These are phyloP conservation scores for Starmera dryadoides DNA, from an alignment of 805 yeast genomes.

Conservation along the genomic window DNA sequence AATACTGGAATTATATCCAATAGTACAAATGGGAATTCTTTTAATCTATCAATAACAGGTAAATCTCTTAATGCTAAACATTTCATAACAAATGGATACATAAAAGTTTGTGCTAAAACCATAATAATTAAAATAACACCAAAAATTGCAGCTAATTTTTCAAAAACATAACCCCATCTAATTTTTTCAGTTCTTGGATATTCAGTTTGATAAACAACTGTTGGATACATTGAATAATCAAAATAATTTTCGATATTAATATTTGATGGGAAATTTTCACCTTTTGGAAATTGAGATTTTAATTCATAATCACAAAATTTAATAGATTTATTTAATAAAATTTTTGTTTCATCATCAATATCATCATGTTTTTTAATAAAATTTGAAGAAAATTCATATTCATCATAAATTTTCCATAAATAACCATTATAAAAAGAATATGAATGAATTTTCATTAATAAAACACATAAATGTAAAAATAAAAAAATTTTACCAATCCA, in stretches of 20 bases:
- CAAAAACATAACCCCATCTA: constrained; percentile 60
- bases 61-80: constrained; percentile 48
- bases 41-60: constrained; percentile 37
- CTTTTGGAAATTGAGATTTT: constrained; percentile 4
- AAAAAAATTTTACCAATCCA: constrained; percentile 91
- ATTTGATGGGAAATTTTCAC: constrained; percentile 59
- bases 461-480: constrained; percentile 75
- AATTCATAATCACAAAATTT: constrained; percentile 69
- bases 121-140: constrained; percentile 85
- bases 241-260: constrained; percentile 61
- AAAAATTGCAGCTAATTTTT: constrained; percentile 72
- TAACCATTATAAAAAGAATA: constrained; percentile 90
- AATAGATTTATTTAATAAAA: constrained; percentile 39
- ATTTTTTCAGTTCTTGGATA: constrained; percentile 71
- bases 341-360: constrained; percentile 23
- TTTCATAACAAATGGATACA: constrained; percentile 66
- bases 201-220: constrained; percentile 74
- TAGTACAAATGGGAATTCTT: constrained; percentile 49
- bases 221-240: constrained; percentile 81
- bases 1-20: constrained; percentile 79
- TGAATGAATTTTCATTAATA: constrained; percentile 94
- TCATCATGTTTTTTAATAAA: constrained; percentile 34
- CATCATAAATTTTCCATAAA: constrained; percentile 57
- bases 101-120: constrained; percentile 61
- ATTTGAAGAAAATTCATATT: constrained; percentile 41